These are phyloP conservation scores for Trichothecium sympodiale DNA, from an alignment of 2,329 filamentous ascomycete species.

Conservation along the genomic window DNA sequence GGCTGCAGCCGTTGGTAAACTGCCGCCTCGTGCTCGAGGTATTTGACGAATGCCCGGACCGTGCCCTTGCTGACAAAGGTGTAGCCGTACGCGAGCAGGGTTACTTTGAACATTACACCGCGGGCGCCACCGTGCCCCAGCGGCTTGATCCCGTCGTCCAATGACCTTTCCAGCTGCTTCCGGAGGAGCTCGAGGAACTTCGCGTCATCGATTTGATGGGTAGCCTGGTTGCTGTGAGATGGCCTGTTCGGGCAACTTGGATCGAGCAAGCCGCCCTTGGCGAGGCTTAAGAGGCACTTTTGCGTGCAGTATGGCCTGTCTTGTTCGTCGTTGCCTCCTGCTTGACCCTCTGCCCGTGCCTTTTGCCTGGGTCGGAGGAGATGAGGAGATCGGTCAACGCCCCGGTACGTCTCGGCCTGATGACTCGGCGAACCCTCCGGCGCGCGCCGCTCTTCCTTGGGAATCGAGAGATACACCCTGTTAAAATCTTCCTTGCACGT, in stretches of 20 bases:
- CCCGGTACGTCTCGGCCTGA: conserved; percentile 10
- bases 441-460: conserved; percentile 7
- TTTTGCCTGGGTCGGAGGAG: too few species aligned
- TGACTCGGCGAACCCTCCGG: conserved; percentile 7
- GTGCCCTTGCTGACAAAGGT: conserved; percentile 33
- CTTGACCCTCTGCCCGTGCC: too few species aligned
- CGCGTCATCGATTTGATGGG: conserved; percentile 16
- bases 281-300: conserved; percentile 24
- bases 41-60: conserved; percentile 15
- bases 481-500: conserved; percentile 15
- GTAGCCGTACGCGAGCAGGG: conserved; percentile 24
- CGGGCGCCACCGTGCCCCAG: conserved; percentile 19
- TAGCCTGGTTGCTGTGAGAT: conserved; percentile 15
- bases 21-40: conserved; percentile 22
- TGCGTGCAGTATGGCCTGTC: conserved; percentile 23
- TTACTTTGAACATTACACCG: conserved; percentile 28
- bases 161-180: conserved; percentile 16
- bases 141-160: conserved; percentile 18
- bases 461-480: conserved; percentile 11
- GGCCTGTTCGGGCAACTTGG: conserved; percentile 26
- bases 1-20: conserved; percentile 22
- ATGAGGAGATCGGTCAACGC: conserved; percentile 9
- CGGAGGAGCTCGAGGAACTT: conserved; percentile 18
- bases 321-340: neutral
- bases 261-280: conserved; percentile 18